Evolutionary conservation across 2,329 filamentous ascomycete species (phyloP), one percentile per base, ranked within the genome.

Genomic region (Teratosphaeria pseudoeucalypti): DNA sequence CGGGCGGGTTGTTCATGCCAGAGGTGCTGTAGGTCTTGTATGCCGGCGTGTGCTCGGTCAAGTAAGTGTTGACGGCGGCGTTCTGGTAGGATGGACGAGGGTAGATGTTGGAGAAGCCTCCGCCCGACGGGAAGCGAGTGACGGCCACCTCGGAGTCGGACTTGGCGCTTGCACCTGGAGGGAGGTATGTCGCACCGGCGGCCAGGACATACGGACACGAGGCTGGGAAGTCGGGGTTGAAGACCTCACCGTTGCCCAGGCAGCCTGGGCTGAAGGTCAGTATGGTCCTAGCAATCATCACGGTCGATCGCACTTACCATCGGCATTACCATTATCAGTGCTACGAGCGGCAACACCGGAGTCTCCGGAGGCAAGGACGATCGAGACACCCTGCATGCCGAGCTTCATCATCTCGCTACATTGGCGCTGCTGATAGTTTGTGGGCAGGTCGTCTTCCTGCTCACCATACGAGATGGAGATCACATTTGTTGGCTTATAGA

Each of bases 401-500:
- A 83, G 76, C 72, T 83, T 83, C 76, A 82, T 77, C 68, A 79
- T 82, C 72, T 83, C 80, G 58, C 74, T 70, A 66, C 81, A 83
- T 68, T 83, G 81, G 3, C 81, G 73, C 55, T 74, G 65, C 61
- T 79, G 75, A 65, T 83, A 84, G 58, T 70, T 71, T 4, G 73
- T 70, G 1, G 78, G 76, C 7, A 80, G 70, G 55, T 78, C 77
- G 16, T 72, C 76, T 70, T 83, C 81, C 61, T 81, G 78, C 60
- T 86, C 83, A 54, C 84, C 84, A 67, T 88, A 88, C 0, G 83
- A 86, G 12, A 81, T 82, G 54, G 79, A 81, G 66, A 88, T 79
- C 9, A 84, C 80, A 58, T 83, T 80, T 0, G 55, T 32, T 5
- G 53, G 53, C 27, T 32, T 54, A 26, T 54, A 54, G 34, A 54